Evolutionary conservation across 257 asterid species (phyloP), one percentile per base, ranked within the genome.

Genomic region (Prunella vulgaris): DNA sequence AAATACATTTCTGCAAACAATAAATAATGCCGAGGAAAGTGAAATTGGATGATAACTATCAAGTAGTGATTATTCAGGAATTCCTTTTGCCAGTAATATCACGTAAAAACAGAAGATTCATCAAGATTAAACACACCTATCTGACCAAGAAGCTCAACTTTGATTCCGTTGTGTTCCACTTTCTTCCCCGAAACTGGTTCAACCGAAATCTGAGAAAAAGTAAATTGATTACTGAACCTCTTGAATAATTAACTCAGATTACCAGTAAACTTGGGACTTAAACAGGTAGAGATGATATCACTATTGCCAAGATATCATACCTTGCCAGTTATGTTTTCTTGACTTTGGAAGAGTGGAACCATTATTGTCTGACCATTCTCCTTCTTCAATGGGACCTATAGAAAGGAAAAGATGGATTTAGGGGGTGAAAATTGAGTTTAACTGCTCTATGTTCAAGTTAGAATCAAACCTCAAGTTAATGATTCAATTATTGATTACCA

Each of bases 141-240:
- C 92, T 93, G 99, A 63, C 99, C 99, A 83, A 93, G 99, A 76
- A 93, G 97, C 86, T 93, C 99, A 80, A 93, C 96, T 79, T 93
- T 93, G 79, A 93, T 88, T 70, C 99, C 99, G 68, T 88, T 90
- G 84, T 93, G 99, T 62, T 93, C 97, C 68, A 90, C 99, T 88
- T 93, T 93, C 88, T 93, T 93, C 74, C 99, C 99, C 8, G 92
- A 78, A 64, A 93, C 78, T 57, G 99, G 99, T 78, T 93, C 99
- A 1, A 93, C 58, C 27, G 90, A 84, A 60, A 93, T 87, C 99
- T 93, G 89, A 78, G 79, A 69, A 64, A 25, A 64, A 73, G 24
- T 60, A 10, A 25, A 20, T 37, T 64, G 40, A 49, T 56, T 22
- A 24, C 48, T 22, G 72, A 74, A 38, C 79, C 24, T 49, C 67